Evolutionary conservation across 495 filamentous ascomycete species (phyloP).

Genomic region (Penicillium angulare): DNA sequence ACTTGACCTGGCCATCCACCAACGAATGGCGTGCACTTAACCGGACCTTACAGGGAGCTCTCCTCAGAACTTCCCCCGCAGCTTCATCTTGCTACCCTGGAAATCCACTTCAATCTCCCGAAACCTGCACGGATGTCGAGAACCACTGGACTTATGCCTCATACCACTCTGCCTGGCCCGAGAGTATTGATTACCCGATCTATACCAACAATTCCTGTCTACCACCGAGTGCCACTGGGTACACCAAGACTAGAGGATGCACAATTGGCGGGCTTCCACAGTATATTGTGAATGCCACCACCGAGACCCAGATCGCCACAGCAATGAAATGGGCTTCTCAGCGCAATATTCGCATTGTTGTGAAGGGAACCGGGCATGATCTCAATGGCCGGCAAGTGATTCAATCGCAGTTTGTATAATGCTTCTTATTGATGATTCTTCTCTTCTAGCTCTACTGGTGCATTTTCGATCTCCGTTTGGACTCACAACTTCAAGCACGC

Average conservation of each 20-base stretch:
- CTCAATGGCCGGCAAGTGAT: slow-evolving; percentile 47
- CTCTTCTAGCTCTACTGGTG: slow-evolving; percentile 50
- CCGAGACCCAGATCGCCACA: slow-evolving; percentile 20
- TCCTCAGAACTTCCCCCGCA: slow-evolving; percentile 17
- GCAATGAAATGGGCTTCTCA: slow-evolving; percentile 48
- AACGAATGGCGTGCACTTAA: slow-evolving; percentile 28
- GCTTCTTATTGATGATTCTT: neutral
- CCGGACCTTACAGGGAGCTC: slow-evolving; percentile 17
- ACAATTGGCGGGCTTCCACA: slow-evolving; percentile 21
- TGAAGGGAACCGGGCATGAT: slow-evolving; percentile 53
- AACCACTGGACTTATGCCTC: slow-evolving; percentile 19
- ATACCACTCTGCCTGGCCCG: slow-evolving; percentile 21
- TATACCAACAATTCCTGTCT: neutral
- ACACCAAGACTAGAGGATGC: slow-evolving; percentile 16
- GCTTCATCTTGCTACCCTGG: slow-evolving; percentile 27
- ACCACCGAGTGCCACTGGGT: slow-evolving; percentile 6
- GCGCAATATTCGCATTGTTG: slow-evolving; percentile 54
- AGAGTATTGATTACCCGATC: neutral
- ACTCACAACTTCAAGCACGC: slow-evolving; percentile 46
- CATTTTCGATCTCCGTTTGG: slow-evolving; percentile 47
- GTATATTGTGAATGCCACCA: slow-evolving; percentile 35
- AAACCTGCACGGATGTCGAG: slow-evolving; percentile 19
- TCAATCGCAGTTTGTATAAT: neutral
- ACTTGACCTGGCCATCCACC: slow-evolving; percentile 24
- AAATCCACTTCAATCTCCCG: slow-evolving; percentile 16